Conservation (phyloP, 768 basidiomycete species). For the Tulasnella sp. region DNA sequence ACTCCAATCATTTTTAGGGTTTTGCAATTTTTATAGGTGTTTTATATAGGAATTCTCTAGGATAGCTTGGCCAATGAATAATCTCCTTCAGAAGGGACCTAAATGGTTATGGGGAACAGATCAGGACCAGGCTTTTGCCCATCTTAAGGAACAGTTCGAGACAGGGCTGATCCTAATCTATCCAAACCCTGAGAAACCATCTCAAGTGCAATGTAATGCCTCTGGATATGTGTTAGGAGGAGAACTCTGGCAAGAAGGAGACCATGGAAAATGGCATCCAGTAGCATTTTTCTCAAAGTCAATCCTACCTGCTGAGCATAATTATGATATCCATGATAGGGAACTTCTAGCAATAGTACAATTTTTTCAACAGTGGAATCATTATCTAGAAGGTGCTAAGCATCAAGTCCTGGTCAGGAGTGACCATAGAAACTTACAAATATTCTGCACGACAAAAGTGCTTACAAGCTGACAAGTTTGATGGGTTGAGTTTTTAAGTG, state of each 20-base stretch:
- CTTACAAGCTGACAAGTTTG: background rate
- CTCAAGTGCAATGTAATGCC: background rate
- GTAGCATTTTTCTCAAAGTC: slow-evolving; percentile 15
- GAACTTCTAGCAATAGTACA: slow-evolving; percentile 24
- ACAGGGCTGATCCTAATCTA: slow-evolving; percentile 15
- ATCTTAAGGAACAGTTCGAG: slow-evolving; percentile 15
- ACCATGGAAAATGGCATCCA: slow-evolving; percentile 6
- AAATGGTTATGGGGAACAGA: slow-evolving; percentile 2
- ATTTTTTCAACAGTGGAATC: too few relatives aligned
- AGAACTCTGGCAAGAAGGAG: background rate
- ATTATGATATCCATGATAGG: slow-evolving; percentile 25
- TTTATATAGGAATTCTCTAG: slow-evolving; percentile 21
- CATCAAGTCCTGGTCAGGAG: background rate
- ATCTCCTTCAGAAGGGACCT: slow-evolving; percentile 1
- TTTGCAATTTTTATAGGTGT: slow-evolving; percentile 22
- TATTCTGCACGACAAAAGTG: background rate
- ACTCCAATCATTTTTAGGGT: slow-evolving; percentile 23
- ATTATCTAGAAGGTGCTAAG: background rate
- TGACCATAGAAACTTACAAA: background rate
- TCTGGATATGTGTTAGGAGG: slow-evolving; percentile 1
- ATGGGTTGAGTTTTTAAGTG: background rate
- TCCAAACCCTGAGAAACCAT: slow-evolving; percentile 21
- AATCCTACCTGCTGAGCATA: slow-evolving; percentile 13
- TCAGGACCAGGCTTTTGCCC: background rate
- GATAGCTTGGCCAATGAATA: slow-evolving; percentile 17